Evolutionary conservation across 805 yeast species (phyloP), one percentile per base, ranked within the genome.

Genomic region (Ogataea philodendri): DNA sequence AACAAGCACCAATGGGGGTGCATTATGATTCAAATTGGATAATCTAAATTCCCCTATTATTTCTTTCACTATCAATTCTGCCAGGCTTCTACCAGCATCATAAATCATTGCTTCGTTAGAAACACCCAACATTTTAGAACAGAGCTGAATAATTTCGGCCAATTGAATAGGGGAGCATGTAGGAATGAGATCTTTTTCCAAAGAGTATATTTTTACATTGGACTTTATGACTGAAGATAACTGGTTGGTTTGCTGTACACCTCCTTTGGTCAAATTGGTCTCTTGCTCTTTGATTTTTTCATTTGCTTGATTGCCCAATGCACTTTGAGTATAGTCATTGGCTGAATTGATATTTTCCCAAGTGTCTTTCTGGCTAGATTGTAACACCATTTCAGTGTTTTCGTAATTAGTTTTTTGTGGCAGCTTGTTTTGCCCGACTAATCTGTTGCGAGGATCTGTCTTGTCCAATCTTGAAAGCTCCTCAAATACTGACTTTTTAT

Each of bases 121-220:
- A 9, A 78, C 58, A 4, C 77, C 70, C 42, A 72, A 81, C 32
- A 70, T 72, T 9, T 76, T 81, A 3, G 64, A 52, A 8, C 80
- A 55, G 5, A 78, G 54, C 26, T 83, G 67, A 55, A 86, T 90
- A 30, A 87, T 74, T 44, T 86, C 95, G 6, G 81, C 63, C 37
- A 87, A 60, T 57, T 89, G 95, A 4, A 85, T 74, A 1, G 95
- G 87, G 2, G 89, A 75, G 10, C 88, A 81, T 36, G 77, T 62
- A 3, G 85, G 81, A 3, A 81, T 53, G n/a, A 56, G 61, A 2
- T 56, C 44, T 22, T 37, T 42, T 6, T 34, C 45, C n/a, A 32
- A 19, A 9, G 41, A 43, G 10, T 34, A 32, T 26, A 57, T 41
- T 18, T 42, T 45, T 4, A 50, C 30, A 15, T 26, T 19, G 5